Evolutionary conservation across 2,329 filamentous ascomycete genomes (phyloP).

Genomic region (Pseudocercospora fuligena): DNA sequence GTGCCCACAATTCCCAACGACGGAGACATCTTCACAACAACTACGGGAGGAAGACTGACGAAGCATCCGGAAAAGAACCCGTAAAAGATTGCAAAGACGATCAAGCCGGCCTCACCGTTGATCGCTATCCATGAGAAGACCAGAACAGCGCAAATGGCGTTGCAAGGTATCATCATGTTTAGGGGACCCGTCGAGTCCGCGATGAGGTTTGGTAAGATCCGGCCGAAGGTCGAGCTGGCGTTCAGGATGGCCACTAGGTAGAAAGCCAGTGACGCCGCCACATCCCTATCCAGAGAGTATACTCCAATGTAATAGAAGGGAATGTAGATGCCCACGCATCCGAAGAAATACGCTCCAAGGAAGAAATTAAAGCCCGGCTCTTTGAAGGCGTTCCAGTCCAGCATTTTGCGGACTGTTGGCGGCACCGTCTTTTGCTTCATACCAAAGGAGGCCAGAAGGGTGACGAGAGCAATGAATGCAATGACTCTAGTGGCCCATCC

Average conservation of each 20-base stretch:
- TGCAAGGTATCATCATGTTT: slow-evolving; percentile 50
- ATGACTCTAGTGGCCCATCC: neutral
- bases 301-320: slow-evolving; percentile 63
- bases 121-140: slow-evolving; percentile 44
- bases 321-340: slow-evolving; percentile 43
- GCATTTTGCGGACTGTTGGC: slow-evolving; percentile 14
- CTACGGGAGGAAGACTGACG: slow-evolving; percentile 48
- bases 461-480: slow-evolving; percentile 42
- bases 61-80: slow-evolving; percentile 52
- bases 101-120: slow-evolving; percentile 38
- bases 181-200: slow-evolving; percentile 52
- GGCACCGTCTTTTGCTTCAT: neutral
- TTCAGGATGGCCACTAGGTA: slow-evolving; percentile 72
- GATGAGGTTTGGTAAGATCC: slow-evolving; percentile 52
- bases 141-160: slow-evolving; percentile 33
- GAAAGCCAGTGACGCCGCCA: slow-evolving; percentile 55
- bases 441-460: slow-evolving; percentile 44
- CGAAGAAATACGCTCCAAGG: slow-evolving; percentile 49
- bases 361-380: slow-evolving; percentile 49
- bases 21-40: slow-evolving; percentile 31
- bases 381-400: slow-evolving; percentile 23
- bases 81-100: slow-evolving; percentile 48
- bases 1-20: slow-evolving; percentile 32
- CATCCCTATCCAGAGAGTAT: slow-evolving; percentile 48
- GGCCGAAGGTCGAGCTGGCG: slow-evolving; percentile 53